phyloP scores from a whole-genome alignment of 345 rosid species.

The Linum usitatissimum region DNA sequence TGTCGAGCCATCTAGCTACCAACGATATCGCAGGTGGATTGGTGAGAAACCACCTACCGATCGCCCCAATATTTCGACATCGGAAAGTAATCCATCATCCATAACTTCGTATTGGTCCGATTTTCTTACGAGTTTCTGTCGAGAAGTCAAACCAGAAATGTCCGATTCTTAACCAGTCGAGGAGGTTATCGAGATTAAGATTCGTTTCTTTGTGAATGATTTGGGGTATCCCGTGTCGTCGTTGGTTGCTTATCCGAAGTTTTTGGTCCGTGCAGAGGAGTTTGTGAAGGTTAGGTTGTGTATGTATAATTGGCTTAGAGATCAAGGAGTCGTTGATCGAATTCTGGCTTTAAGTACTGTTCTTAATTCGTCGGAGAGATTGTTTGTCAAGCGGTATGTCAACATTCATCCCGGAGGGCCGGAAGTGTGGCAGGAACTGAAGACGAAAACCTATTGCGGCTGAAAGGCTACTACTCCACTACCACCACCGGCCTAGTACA shows the following conservation, averaged over 20 bases:
- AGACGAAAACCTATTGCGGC: conserved; percentile 22
- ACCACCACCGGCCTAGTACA: no score
- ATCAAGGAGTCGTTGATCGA: conserved; percentile 28
- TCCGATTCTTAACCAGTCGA: conserved; percentile 46
- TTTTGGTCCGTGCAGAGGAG: conserved; percentile 31
- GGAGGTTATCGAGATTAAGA: conserved; percentile 40
- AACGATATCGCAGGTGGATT: no score
- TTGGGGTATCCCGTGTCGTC: conserved; percentile 49
- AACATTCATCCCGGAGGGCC: conserved; percentile 49
- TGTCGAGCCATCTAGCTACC: no score
- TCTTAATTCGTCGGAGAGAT: conserved; percentile 28
- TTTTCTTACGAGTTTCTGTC: no score
- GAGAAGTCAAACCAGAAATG: no score
- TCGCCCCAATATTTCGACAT: no score
- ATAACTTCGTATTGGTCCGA: no score
- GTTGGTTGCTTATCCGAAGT: conserved; percentile 43
- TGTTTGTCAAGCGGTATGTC: conserved; percentile 34
- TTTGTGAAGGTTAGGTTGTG: conserved; percentile 45
- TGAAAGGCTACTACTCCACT: not conserved
- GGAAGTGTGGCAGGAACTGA: conserved; percentile 48
- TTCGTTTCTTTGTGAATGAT: conserved; percentile 34
- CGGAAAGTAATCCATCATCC: no score
- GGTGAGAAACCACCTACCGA: no score
- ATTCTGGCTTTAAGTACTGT: conserved; percentile 37
- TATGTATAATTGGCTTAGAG: conserved; percentile 66